A percentile compares a stretch with the other conserved stretches of the same genome.
These are phyloP conservation scores for Pythium rhizo-oryzae DNA, from an alignment of 352 stramenopile genomes.

Conservation along the genomic window DNA sequence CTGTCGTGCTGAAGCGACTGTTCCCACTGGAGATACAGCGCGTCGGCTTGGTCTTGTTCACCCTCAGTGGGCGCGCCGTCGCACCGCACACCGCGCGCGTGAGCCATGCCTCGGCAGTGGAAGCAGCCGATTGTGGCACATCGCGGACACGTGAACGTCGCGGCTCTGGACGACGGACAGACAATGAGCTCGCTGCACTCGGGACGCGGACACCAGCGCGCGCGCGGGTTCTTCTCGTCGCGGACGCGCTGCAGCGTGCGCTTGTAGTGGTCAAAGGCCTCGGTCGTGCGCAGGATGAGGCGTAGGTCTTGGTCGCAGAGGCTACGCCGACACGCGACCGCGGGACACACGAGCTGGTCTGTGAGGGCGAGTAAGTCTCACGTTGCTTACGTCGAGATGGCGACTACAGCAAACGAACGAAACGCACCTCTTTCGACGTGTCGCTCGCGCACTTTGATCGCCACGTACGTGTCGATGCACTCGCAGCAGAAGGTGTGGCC, in stretches of 20 bases:
- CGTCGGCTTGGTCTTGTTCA: constrained; percentile 33
- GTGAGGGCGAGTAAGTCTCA: too few species aligned
- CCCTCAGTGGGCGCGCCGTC: neutral
- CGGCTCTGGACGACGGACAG: constrained; percentile 31
- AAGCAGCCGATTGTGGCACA: constrained; percentile 57
- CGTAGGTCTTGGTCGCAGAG: constrained; percentile 42
- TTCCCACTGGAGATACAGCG: constrained; percentile 59
- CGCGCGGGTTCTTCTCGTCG: constrained; percentile 71
- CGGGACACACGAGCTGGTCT: constrained; percentile 70
- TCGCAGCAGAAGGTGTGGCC: constrained; percentile 57
- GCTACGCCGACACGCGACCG: constrained; percentile 44
- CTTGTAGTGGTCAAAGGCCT: constrained; percentile 35
- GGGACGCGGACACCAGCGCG: constrained; percentile 59
- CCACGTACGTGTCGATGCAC: constrained; percentile 52
- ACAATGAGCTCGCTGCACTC: constrained; percentile 64
- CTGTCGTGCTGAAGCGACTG: constrained; percentile 16
- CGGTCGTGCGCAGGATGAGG: constrained; percentile 25
- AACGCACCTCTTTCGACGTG: constrained; percentile 54
- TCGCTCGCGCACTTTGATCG: constrained; percentile 52
- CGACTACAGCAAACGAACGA: too few species aligned
- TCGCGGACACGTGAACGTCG: constrained; percentile 58
- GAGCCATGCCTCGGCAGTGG: constrained; percentile 45
- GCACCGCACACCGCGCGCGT: constrained; percentile 23
- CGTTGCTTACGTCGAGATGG: too few species aligned
- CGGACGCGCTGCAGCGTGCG: constrained; percentile 47